Evolutionary conservation across 2,329 filamentous ascomycete species (phyloP).

Genomic region (Fragosphaeria purpurea): DNA sequence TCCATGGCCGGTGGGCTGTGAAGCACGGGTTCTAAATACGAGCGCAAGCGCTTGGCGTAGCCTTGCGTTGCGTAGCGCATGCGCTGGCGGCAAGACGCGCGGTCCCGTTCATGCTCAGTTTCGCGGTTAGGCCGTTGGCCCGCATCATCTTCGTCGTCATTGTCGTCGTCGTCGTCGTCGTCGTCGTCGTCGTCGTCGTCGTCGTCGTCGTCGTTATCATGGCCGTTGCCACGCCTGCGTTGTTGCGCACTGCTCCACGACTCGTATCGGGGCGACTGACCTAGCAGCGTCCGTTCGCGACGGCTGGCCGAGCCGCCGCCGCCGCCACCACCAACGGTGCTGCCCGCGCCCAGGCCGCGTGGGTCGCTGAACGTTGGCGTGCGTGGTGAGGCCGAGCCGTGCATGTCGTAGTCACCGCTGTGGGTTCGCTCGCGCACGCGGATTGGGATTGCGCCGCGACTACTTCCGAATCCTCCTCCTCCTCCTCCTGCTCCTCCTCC

Average conservation of each 20-base stretch:
- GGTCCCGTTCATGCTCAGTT: conserved; percentile 1
- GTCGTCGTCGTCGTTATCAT: neutral
- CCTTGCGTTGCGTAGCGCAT: conserved; percentile 5
- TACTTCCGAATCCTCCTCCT: too few species aligned
- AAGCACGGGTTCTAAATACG: conserved; percentile 12
- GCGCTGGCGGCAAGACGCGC: conserved; percentile 7
- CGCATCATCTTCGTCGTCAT: neutral
- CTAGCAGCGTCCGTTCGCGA: conserved; percentile 1
- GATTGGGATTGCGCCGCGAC: conserved; percentile 1
- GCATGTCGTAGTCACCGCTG: conserved; percentile 1
- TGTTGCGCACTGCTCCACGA: neutral
- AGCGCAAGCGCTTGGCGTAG: conserved; percentile 10
- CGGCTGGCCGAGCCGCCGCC: conserved; percentile 2
- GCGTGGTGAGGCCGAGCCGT: conserved; percentile 9
- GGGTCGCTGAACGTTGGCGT: conserved; percentile 1
- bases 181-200: neutral
- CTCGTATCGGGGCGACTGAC: conserved; percentile 6
- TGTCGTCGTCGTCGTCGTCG: neutral
- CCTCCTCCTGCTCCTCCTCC: too few species aligned
- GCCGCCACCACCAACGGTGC: conserved; percentile 1
- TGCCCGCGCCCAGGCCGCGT: conserved; percentile 2
- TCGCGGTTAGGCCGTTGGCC: conserved; percentile 1
- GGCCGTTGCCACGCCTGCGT: neutral
- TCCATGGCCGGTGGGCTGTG: conserved; percentile 12
- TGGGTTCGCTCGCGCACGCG: neutral